These are phyloP conservation scores for Arachnomyces sp. DNA, from an alignment of 2,329 filamentous ascomycete species.

Conservation along the genomic window DNA sequence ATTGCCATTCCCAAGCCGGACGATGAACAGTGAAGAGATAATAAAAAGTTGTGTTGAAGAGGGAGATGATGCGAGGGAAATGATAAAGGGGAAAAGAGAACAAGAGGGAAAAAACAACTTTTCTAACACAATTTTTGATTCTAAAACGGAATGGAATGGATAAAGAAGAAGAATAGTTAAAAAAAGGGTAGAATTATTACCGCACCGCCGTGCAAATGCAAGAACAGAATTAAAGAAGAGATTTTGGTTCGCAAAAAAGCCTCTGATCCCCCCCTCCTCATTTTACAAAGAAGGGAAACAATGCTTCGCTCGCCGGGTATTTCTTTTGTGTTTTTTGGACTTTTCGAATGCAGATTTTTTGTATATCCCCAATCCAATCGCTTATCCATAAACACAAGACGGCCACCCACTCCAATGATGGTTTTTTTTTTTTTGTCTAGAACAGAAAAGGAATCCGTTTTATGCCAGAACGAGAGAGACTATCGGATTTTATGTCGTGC, in stretches of 20 bases:
- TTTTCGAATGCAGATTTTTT: too few species aligned
- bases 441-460: constrained; percentile 7
- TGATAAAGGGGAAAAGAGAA: constrained; percentile 1
- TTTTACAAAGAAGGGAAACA: neutral
- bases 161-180: constrained; percentile 2
- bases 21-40: constrained; percentile 17
- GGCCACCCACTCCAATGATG: neutral
- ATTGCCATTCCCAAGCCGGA: neutral
- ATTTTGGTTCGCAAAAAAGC: too few species aligned
- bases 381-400: too few species aligned
- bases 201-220: neutral
- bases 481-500: constrained; percentile 28
- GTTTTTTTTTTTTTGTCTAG: constrained; percentile 15
- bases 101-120: constrained; percentile 7
- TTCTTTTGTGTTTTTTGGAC: neutral
- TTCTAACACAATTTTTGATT: constrained; percentile 1
- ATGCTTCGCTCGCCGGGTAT: neutral
- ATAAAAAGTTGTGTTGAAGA: constrained; percentile 6
- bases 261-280: neutral
- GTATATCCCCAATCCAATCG: too few species aligned
- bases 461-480: constrained; percentile 23
- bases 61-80: constrained; percentile 4
- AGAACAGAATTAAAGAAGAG: too few species aligned
- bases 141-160: neutral
- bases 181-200: constrained; percentile 16